phyloP scores from a whole-genome alignment of 805 yeast species.

The Yamadazyma phyllophila region DNA sequence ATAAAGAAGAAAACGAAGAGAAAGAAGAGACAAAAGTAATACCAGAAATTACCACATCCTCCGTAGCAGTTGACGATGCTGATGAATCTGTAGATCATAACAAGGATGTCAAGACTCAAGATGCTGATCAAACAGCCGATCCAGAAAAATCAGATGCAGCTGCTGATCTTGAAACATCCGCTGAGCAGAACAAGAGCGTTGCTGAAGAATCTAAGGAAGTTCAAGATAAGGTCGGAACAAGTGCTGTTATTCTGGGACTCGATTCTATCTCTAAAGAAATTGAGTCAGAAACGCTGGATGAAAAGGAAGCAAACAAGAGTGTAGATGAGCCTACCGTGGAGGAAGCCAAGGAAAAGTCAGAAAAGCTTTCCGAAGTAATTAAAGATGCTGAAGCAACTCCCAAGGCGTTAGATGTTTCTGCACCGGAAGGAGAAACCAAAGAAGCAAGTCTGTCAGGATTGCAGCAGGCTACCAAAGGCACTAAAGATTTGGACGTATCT shows the following conservation, averaged over 20 bases:
- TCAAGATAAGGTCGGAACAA: neutral
- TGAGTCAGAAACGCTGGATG: neutral
- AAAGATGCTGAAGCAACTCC: neutral
- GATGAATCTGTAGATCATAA: too few species aligned
- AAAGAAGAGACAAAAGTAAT: too few species aligned
- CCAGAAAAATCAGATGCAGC: neutral
- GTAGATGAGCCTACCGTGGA: neutral
- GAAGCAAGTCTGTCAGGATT: too few species aligned
- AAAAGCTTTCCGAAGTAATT: neutral
- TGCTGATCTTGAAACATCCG: neutral
- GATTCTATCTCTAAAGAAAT: neutral
- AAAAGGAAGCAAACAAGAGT: neutral
- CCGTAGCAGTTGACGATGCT: too few species aligned
- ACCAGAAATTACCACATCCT: too few species aligned
- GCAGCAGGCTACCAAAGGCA: neutral
- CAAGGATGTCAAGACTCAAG: neutral
- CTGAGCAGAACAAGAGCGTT: neutral
- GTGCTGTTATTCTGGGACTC: neutral
- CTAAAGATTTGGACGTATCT: slow-evolving; percentile 14
- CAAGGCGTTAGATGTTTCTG: neutral
- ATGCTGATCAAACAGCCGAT: slow-evolving; percentile 1
- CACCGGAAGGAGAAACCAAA: too few species aligned
- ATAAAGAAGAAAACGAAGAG: too few species aligned
- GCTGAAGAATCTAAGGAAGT: too few species aligned
- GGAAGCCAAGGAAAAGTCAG: neutral